These are phyloP conservation scores for Leccinum barrowsii DNA, from an alignment of 768 basidiomycete genomes.

Conservation along the genomic window DNA sequence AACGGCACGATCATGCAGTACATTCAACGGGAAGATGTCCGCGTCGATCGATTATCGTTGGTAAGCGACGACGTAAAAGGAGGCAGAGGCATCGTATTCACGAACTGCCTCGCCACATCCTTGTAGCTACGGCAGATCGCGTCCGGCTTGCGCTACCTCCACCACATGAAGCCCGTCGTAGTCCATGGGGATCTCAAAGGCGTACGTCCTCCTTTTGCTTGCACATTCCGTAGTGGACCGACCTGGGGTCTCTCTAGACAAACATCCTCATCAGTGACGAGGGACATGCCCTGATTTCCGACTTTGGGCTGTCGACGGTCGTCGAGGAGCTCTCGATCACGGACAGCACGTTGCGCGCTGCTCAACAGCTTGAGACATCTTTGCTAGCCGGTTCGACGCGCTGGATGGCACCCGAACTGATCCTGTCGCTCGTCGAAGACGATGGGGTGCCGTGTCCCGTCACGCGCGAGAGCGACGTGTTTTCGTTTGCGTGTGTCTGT, in stretches of 20 bases:
- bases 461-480: constrained; percentile 55
- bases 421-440: constrained; percentile 49
- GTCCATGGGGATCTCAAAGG: constrained; percentile 64
- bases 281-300: constrained; percentile 45
- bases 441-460: constrained; percentile 39
- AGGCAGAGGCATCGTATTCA: neutral
- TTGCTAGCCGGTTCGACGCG: constrained; percentile 33
- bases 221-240: neutral
- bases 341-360: constrained; percentile 18
- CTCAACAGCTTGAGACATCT: constrained; percentile 31
- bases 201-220: constrained; percentile 31
- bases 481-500: constrained; percentile 56
- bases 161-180: constrained; percentile 50
- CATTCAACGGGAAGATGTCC: constrained; percentile 38
- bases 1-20: constrained; percentile 55
- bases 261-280: constrained; percentile 55
- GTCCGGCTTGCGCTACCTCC: constrained; percentile 55
- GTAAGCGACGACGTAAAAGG: constrained; percentile 30
- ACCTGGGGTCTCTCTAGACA: constrained; percentile 33
- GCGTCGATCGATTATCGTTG: constrained; percentile 43
- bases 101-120: neutral
- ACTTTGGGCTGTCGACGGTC: constrained; percentile 49
- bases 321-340: constrained; percentile 47
- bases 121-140: constrained; percentile 51
- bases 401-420: constrained; percentile 53